Percentiles rank a stretch among this genome's conserved stretches.
Conservation (phyloP, 2,329 filamentous ascomycete genomes). For the Ascochyta koolunga region DNA sequence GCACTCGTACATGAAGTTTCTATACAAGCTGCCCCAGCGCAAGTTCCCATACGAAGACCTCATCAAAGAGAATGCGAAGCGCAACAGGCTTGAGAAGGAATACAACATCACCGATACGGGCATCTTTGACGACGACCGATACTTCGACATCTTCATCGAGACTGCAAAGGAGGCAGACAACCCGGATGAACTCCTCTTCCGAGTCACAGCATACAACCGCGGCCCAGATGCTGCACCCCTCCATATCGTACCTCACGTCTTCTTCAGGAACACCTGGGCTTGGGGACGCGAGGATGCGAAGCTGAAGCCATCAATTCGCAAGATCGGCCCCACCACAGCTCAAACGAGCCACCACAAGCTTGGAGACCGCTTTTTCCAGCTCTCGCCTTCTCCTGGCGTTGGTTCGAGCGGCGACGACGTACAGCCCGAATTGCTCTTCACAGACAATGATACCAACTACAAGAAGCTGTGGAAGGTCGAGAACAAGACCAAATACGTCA, state of each 20-base stretch:
- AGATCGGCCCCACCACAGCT: slow-evolving; percentile 69
- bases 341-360: slow-evolving; percentile 81
- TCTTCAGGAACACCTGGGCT: slow-evolving; percentile 97
- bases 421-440: slow-evolving; percentile 84
- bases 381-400: slow-evolving; percentile 88
- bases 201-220: slow-evolving; percentile 94
- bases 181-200: slow-evolving; percentile 88
- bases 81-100: slow-evolving; percentile 78
- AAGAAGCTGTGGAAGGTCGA: slow-evolving; percentile 72
- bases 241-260: slow-evolving; percentile 92
- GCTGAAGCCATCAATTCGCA: slow-evolving; percentile 79
- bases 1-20: slow-evolving; percentile 99
- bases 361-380: slow-evolving; percentile 80
- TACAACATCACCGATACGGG: slow-evolving; percentile 93
- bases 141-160: slow-evolving; percentile 98
- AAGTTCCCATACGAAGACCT: slow-evolving; percentile 92
- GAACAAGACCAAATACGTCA: slow-evolving; percentile 85
- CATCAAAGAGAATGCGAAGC: slow-evolving; percentile 79
- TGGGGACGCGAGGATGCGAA: slow-evolving; percentile 82
- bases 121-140: slow-evolving; percentile 83
- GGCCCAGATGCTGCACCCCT: slow-evolving; percentile 88
- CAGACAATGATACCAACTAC: slow-evolving; percentile 93
- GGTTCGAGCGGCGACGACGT: slow-evolving; percentile 81
- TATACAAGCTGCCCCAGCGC: slow-evolving; percentile 95
- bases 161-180: slow-evolving; percentile 93